A percentile compares a stretch with the other conserved stretches of the same genome.
These are phyloP conservation scores for Lactuca saligna DNA, from an alignment of 129 eudicot species.

Conservation along the genomic window DNA sequence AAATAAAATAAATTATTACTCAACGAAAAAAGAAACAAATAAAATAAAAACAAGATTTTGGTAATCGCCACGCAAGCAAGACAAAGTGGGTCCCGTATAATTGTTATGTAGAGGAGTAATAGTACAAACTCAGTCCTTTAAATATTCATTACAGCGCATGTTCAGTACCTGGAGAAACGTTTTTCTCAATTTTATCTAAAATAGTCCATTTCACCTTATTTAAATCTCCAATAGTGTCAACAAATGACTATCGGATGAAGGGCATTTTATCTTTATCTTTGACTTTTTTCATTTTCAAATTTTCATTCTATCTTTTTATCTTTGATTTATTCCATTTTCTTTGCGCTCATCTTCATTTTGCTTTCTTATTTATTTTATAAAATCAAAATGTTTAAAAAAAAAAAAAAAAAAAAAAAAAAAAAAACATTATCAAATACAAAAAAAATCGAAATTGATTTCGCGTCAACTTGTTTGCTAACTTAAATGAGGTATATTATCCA, in stretches of 20 bases:
- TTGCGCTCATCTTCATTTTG: too few species aligned
- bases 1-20: not conserved
- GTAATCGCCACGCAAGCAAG: conserved; percentile 5
- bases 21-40: not conserved
- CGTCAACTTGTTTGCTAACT: too few species aligned
- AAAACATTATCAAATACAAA: too few species aligned
- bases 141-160: not conserved
- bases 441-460: too few species aligned
- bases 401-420: too few species aligned
- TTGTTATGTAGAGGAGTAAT: not conserved
- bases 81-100: not conserved
- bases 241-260: too few species aligned
- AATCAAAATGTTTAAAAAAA: too few species aligned
- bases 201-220: not conserved
- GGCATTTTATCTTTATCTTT: too few species aligned
- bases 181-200: not conserved
- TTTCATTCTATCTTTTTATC: not conserved
- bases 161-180: not conserved
- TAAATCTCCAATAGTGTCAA: not conserved
- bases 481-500: too few species aligned
- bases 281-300: not conserved
- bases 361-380: too few species aligned
- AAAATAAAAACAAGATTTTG: conserved; percentile 1
- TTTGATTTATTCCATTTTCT: too few species aligned
- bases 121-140: not conserved